Evolutionary conservation across 2,329 filamentous ascomycete genomes (phyloP).

Genomic region (Stagonosporopsis cucurbitacearum): DNA sequence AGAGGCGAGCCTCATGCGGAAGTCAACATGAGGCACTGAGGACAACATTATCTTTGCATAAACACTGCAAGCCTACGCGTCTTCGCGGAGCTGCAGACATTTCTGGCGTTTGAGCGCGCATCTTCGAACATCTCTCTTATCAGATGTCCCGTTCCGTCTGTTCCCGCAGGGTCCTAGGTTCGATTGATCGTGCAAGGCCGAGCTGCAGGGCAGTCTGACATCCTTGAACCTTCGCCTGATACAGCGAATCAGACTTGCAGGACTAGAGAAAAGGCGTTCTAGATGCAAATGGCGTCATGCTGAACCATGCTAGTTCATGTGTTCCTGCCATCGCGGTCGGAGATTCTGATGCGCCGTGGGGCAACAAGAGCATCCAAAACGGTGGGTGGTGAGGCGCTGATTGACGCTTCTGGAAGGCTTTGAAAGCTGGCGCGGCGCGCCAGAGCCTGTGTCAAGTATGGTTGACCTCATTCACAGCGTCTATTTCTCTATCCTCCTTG

Average conservation of each 20-base stretch:
- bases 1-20: not conserved
- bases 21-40: not conserved
- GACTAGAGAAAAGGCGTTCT: slow-evolving; percentile 20
- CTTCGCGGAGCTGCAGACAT: slow-evolving; percentile 1
- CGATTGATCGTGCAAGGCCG: slow-evolving; percentile 12
- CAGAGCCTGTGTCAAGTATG: slow-evolving; percentile 11
- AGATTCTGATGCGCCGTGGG: slow-evolving; percentile 18
- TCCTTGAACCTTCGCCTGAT: not conserved
- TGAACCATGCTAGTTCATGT: slow-evolving; percentile 38
- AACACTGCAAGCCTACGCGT: not conserved
- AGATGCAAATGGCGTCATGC: slow-evolving; percentile 33
- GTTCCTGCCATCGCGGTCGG: slow-evolving; percentile 34
- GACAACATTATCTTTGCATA: not conserved
- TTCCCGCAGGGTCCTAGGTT: slow-evolving; percentile 3
- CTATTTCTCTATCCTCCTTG: not conserved
- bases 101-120: not conserved
- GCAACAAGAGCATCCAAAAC: slow-evolving; percentile 19
- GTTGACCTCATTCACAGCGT: not conserved
- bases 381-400: slow-evolving; percentile 33
- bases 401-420: slow-evolving; percentile 27
- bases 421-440: slow-evolving; percentile 10
- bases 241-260: slow-evolving; percentile 18
- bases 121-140: slow-evolving; percentile 2
- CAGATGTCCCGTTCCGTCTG: slow-evolving; percentile 5
- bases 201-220: slow-evolving; percentile 14